Conservation (phyloP, 768 basidiomycete genomes). For the Leccinellum albellum region DNA sequence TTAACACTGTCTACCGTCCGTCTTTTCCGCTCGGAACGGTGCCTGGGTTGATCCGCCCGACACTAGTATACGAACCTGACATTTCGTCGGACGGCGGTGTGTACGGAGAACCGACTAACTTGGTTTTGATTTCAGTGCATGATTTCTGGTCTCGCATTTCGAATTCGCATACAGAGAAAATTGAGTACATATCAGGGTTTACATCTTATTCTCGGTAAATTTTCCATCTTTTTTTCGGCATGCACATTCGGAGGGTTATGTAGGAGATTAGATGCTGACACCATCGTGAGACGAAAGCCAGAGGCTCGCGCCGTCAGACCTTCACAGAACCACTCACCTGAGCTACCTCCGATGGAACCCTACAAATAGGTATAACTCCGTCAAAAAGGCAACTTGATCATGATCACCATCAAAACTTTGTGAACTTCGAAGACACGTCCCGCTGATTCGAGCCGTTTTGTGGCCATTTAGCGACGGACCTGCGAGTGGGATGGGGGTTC, state of each 20-base stretch:
- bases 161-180: background rate
- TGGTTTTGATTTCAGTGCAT: background rate
- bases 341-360: background rate
- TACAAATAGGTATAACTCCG: background rate
- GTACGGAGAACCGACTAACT: background rate
- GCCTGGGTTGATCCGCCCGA: background rate
- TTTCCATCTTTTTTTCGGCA: background rate
- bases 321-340: background rate
- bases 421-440: background rate
- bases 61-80: background rate
- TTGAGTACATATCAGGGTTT: background rate
- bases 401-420: background rate
- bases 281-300: background rate
- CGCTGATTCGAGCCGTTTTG: background rate
- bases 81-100: too few species aligned
- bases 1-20: background rate
- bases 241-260: background rate
- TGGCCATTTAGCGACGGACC: background rate
- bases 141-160: background rate
- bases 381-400: background rate
- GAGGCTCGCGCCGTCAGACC: background rate
- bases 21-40: background rate
- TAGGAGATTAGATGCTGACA: background rate
- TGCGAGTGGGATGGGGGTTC: background rate
- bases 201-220: background rate